Percentiles rank a stretch among this genome's conserved stretches.
phyloP scores from a whole-genome alignment of 805 yeast genomes.

The Kregervanrija pseudodelftensis region DNA sequence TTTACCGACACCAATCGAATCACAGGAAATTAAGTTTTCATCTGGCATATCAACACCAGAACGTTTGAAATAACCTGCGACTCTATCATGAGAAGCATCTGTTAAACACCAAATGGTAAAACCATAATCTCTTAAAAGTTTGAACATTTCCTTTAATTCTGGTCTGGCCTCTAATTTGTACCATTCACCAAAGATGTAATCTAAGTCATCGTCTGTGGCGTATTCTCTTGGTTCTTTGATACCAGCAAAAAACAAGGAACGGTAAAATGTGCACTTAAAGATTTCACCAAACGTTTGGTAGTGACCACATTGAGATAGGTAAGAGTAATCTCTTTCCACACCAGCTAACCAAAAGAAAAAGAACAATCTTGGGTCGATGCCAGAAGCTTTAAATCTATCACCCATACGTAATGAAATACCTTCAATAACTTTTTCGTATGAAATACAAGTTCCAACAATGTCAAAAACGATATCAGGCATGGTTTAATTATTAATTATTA shows the following conservation, averaged over 20 bases:
- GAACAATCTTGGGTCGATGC: conserved; percentile 15
- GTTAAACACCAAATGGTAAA: conserved; percentile 27
- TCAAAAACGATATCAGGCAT: conserved; percentile 27
- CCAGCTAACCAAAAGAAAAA: conserved; percentile 13
- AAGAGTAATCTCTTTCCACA: conserved; percentile 74
- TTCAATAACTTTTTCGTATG: conserved; percentile 19
- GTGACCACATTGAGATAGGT: conserved; percentile 19
- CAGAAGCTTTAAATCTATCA: conserved; percentile 16
- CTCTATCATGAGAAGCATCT: conserved; percentile 23
- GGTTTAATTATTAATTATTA: too few species aligned
- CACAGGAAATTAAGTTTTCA: conserved; percentile 25
- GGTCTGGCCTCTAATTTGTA: conserved; percentile 21
- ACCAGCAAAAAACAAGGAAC: conserved; percentile 23
- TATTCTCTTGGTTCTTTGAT: conserved; percentile 20
- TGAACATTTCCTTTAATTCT: conserved; percentile 23
- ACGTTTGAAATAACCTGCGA: conserved; percentile 21
- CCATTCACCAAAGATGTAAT: conserved; percentile 20
- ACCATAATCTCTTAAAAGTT: conserved; percentile 23
- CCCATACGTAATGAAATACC: conserved; percentile 20
- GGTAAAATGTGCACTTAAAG: conserved; percentile 22
- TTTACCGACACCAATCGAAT: conserved; percentile 24
- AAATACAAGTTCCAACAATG: conserved; percentile 25
- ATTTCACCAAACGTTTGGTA: conserved; percentile 22
- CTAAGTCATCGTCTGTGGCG: conserved; percentile 24
- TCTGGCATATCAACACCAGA: conserved; percentile 23